Evolutionary conservation across 495 filamentous ascomycete genomes (phyloP), one percentile per base, ranked within the genome.

Genomic region (Aeminium ludgeri): DNA sequence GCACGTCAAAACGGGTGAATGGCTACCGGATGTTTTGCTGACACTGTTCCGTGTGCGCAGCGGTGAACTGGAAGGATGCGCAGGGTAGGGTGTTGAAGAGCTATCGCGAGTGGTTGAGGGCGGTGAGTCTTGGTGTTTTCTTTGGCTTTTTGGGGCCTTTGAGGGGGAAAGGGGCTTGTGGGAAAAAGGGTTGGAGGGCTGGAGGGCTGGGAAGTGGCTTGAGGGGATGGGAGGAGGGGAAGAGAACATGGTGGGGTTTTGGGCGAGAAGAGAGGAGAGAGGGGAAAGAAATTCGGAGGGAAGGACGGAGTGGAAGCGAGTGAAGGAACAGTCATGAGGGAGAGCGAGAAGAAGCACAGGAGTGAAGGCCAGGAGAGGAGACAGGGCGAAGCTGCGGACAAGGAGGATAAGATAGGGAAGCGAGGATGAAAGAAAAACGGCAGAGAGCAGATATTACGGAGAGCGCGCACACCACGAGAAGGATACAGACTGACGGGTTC

Each of bases 71-170:
- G 84, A 53, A 53, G 51, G 86, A 95, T 66, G 86, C 89, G 44
- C 76, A 79, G 56, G 64, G 61, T 53, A 71, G 85, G 64, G 89
- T 92, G 42, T 63, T 92, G 50, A 70, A 74, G 55, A 76, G 79
- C 40, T 97, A 96, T 67, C 72, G 89, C 48, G 78, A 84, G 65
- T 97, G 89, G 89, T 69, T 95, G 42, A 74, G 89, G 65, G 72
- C 84, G 60, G 89, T 96, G 72, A 62, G 82, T 75, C 7, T 30
- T 31, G 10, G 18, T 38, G n/a, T n/a, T n/a, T n/a, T n/a, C n/a
- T n/a, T n/a, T n/a, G n/a, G n/a, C n/a, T n/a, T n/a, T n/a, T n/a
- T n/a, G n/a, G n/a, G n/a, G n/a, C n/a, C n/a, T n/a, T n/a, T n/a
- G n/a, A n/a, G n/a, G n/a, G n/a, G n/a, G n/a, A n/a, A n/a, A n/a